Conservation (phyloP, 176 grass and related monocot genomes). For the Avena sativa region DNA sequence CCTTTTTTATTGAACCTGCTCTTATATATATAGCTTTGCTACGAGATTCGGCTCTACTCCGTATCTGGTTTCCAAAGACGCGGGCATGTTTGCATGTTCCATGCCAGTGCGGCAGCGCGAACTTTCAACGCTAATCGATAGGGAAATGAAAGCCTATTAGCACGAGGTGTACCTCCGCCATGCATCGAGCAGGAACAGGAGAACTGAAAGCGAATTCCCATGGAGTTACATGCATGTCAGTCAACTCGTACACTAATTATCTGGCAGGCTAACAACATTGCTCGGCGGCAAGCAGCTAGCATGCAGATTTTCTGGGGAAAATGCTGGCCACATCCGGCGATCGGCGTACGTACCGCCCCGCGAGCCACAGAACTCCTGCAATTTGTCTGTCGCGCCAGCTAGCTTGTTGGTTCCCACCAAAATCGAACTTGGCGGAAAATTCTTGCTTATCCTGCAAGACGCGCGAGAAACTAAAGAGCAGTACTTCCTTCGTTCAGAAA, state of each 20-base stretch:
- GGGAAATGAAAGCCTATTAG: not conserved
- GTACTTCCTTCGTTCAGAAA: too few relatives aligned
- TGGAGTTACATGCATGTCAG: not conserved
- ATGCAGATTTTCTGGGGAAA: not conserved
- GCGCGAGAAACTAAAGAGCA: not conserved
- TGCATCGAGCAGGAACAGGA: not conserved
- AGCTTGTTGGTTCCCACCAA: not conserved
- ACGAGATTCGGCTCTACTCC: too few relatives aligned
- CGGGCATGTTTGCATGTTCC: not conserved
- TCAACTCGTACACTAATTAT: not conserved
- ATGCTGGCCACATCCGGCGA: constrained; percentile 10
- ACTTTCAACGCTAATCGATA: not conserved
- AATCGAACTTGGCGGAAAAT: not conserved
- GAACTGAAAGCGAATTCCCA: constrained; percentile 8
- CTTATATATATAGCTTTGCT: too few relatives aligned
- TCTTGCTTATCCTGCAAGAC: not conserved
- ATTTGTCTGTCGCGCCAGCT: not conserved
- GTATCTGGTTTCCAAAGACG: too few relatives aligned
- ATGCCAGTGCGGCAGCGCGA: not conserved
- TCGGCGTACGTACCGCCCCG: not conserved
- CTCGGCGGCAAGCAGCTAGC: not conserved
- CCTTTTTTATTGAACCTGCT: too few relatives aligned
- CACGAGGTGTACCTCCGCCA: not conserved
- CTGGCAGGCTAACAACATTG: not conserved
- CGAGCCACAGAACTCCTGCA: not conserved